phyloP scores from a whole-genome alignment of 2,329 filamentous ascomycete species.

The Cladosporium sp. region DNA sequence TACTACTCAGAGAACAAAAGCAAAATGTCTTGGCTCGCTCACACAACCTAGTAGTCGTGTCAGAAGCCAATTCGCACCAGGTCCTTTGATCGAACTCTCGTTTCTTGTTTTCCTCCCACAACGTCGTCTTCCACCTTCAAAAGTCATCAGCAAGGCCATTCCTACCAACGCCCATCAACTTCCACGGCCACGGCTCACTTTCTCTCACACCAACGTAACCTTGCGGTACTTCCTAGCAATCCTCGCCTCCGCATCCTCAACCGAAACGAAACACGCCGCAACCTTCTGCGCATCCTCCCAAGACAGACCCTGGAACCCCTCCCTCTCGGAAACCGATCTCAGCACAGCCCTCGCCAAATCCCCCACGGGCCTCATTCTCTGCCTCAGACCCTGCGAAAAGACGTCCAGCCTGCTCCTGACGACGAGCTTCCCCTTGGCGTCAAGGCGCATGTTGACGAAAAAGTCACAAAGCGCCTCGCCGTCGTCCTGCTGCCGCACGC shows the following conservation, averaged over 20 bases:
- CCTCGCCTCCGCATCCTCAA: neutral
- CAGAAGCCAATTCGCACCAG: too few relatives aligned
- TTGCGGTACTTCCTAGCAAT: neutral
- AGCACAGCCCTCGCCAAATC: neutral
- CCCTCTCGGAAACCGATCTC: neutral
- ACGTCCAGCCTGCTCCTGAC: neutral
- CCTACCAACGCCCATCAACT: too few relatives aligned
- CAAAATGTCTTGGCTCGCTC: too few relatives aligned
- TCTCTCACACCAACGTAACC: neutral
- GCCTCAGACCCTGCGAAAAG: neutral
- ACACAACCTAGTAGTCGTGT: too few relatives aligned
- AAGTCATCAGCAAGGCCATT: too few relatives aligned
- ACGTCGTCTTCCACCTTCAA: too few relatives aligned
- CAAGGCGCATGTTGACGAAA: conserved; percentile 1
- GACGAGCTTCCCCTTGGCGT: neutral
- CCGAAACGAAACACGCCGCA: conserved; percentile 3
- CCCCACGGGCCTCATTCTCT: neutral
- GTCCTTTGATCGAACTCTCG: too few relatives aligned
- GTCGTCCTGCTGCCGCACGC: neutral
- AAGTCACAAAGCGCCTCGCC: conserved; percentile 1
- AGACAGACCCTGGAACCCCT: conserved; percentile 1
- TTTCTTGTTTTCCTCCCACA: too few relatives aligned
- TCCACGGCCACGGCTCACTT: too few relatives aligned
- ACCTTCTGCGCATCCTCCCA: conserved; percentile 3
- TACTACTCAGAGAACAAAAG: too few relatives aligned